Base-by-base conservation (phyloP, 345 rosid species). In the Geranium brycei region DNA sequence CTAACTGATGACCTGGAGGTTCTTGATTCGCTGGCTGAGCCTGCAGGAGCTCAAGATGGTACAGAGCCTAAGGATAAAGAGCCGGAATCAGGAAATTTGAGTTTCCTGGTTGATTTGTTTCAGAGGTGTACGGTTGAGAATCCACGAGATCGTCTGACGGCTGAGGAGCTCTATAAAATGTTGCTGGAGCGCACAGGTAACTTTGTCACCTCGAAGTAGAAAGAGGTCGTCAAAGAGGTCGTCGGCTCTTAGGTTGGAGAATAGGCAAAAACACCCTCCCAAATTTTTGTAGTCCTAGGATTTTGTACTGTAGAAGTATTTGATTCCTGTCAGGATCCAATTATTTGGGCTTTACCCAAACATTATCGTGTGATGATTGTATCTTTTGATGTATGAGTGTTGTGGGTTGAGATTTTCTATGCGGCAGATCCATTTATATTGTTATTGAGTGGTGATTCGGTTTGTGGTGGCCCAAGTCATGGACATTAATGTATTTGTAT, bases 71-170 rank as follows among this genome's bases (percentile, higher is more conserved):
- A 72, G 65, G 68, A 78, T 51, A 69, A 83, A 19, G 83, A 78
- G 62, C 69, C 73, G 11, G 91, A 86, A 60, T 5, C 61, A 0
- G 84, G 78, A 51, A 78, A 78, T 14, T 69, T 90, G 68, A 80
- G 82, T 64, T 86, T 88, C 73, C 92, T 93, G 38, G 73, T 88
- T 19, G 79, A 85, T 57, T 66, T 93, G 67, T 93, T 82, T 71
- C 72, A 58, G 55, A 83, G 28, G 31, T 93, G 99, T 70, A 93
- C 97, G 0, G 80, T 66, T 79, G 84, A 74, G 70, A 78, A 79
- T 72, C 99, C 97, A 19, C 53, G 51, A 31, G 87, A 81, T 53
- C 95, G 97, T 2, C 88, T 85, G 32, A 80, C 74, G 15, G 96
- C 97, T 0, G 58, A 71, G 60, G 88, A 82, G 19, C 77, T 90